phyloP scores from a whole-genome alignment of 148 eudicot species.

The Rhododendron henanense region DNA sequence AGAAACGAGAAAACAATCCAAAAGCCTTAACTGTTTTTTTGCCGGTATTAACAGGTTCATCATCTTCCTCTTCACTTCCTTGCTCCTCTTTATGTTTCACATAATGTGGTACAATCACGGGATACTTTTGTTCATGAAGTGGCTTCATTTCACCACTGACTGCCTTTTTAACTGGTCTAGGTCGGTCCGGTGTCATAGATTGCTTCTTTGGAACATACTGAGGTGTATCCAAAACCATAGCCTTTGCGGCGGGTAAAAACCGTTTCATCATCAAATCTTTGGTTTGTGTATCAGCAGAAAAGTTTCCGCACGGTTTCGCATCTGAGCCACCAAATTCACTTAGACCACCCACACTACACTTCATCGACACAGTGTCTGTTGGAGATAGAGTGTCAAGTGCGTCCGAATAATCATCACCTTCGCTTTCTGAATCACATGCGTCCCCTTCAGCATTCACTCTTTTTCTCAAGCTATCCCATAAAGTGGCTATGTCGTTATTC shows the following conservation, averaged over 20 bases:
- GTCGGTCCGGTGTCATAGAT: conserved; percentile 27
- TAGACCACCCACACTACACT: conserved; percentile 57
- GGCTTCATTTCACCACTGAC: conserved; percentile 41
- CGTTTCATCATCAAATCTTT: conserved; percentile 86
- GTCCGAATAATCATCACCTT: conserved; percentile 53
- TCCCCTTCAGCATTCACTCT: conserved; percentile 15
- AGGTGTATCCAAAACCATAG: conserved; percentile 71
- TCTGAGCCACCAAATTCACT: conserved; percentile 45
- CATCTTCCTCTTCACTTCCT: conserved; percentile 52
- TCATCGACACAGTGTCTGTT: conserved; percentile 48
- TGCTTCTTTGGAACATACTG: conserved; percentile 61
- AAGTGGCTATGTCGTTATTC: conserved; percentile 20
- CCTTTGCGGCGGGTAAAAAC: conserved; percentile 94
- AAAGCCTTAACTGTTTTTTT: conserved; percentile 47
- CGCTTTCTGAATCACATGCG: conserved; percentile 17
- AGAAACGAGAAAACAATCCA: conserved; percentile 77
- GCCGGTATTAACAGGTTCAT: conserved; percentile 20
- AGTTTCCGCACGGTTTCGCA: conserved; percentile 19
- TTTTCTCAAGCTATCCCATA: conserved; percentile 24
- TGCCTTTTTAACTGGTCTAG: conserved; percentile 32
- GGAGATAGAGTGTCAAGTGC: conserved; percentile 53
- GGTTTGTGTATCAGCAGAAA: conserved; percentile 42
- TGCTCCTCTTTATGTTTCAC: conserved; percentile 37
- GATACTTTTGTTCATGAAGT: conserved; percentile 27
- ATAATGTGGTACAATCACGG: conserved; percentile 31